These are phyloP conservation scores for Penstemon eatonii DNA, from an alignment of 257 asterid species.

Conservation along the genomic window DNA sequence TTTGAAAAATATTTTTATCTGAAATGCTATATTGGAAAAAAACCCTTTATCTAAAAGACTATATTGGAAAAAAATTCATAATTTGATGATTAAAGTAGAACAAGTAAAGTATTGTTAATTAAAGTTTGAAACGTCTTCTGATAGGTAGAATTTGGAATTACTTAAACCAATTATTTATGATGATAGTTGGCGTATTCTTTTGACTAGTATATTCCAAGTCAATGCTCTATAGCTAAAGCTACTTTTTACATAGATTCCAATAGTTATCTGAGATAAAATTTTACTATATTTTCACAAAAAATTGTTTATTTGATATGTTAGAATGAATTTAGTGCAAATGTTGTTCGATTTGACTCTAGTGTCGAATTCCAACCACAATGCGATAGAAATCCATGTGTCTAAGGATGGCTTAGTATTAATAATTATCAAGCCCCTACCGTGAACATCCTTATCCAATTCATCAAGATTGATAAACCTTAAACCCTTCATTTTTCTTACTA, in stretches of 20 bases:
- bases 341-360: constrained; percentile 9
- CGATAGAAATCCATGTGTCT: constrained; percentile 40
- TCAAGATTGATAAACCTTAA: constrained; percentile 30
- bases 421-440: constrained; percentile 42
- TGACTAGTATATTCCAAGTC: constrained; percentile 41
- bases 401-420: constrained; percentile 40
- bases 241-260: not conserved
- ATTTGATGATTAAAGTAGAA: too few species aligned
- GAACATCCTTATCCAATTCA: constrained; percentile 27
- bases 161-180: constrained; percentile 9
- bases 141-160: constrained; percentile 24
- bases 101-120: not conserved
- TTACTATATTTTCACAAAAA: not conserved
- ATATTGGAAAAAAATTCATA: too few species aligned
- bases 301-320: not conserved
- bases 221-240: constrained; percentile 7
- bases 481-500: constrained; percentile 27
- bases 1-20: not conserved
- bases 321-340: not conserved
- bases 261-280: not conserved
- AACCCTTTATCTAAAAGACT: too few species aligned
- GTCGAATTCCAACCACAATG: constrained; percentile 60
- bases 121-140: constrained; percentile 4
- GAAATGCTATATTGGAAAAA: not conserved
- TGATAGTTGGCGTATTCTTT: constrained; percentile 25